Conservation (phyloP, 257 asterid genomes). For the Lantana camara region DNA sequence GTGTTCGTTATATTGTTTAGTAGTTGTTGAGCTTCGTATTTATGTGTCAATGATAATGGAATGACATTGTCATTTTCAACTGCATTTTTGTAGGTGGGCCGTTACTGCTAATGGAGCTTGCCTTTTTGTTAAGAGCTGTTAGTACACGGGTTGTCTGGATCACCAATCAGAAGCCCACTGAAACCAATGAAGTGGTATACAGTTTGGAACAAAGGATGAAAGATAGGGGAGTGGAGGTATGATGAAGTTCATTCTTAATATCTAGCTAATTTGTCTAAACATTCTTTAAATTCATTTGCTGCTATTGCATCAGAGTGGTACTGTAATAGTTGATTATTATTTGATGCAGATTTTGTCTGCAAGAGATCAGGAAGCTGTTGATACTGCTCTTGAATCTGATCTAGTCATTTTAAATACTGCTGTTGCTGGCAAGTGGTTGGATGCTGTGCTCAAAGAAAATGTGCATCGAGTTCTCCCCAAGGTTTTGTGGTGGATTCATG, state of each 20-base stretch:
- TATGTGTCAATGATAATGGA: neutral
- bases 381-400: constrained; percentile 83
- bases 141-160: constrained; percentile 71
- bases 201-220: constrained; percentile 75
- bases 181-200: constrained; percentile 52
- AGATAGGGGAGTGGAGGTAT: constrained; percentile 74
- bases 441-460: constrained; percentile 78
- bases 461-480: constrained; percentile 82
- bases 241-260: constrained; percentile 20
- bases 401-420: constrained; percentile 88
- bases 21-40: neutral
- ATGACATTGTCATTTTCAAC: constrained; percentile 14
- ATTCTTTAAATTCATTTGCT: constrained; percentile 5
- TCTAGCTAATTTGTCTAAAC: constrained; percentile 11
- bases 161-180: constrained; percentile 71
- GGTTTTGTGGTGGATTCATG: constrained; percentile 99
- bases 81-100: constrained; percentile 61
- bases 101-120: constrained; percentile 80
- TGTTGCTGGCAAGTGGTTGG: constrained; percentile 98
- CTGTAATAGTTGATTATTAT: constrained; percentile 5
- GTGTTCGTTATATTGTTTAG: constrained; percentile 1
- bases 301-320: constrained; percentile 5
- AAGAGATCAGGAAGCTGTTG: constrained; percentile 77
- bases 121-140: constrained; percentile 79
- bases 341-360: constrained; percentile 67